Evolutionary conservation across 208 protist genomes (phyloP), one percentile per base, ranked within the genome.

Genomic region (Acanthamoeba rhysodes): DNA sequence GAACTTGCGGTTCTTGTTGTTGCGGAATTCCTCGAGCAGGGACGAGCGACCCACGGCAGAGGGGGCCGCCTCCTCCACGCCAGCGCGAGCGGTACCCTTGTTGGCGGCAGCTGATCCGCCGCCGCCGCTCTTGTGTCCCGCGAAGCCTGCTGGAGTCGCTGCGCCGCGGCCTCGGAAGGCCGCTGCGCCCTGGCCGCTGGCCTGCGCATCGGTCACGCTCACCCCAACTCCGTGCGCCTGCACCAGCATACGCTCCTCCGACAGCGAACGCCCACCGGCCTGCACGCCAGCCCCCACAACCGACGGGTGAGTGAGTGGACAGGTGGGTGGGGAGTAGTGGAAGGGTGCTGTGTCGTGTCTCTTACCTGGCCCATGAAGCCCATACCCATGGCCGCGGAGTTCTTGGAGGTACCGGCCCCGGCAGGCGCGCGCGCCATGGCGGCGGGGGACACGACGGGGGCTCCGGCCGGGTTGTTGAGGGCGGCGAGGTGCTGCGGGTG

Each of bases 1-100:
- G 90, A 94, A 94, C 64, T 94, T 94, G 34, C 90, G 55, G 45
- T 74, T 94, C 59, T 94, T 94, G 90, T 94, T 94, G 62, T 82
- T 82, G 41, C 90, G 62, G 64, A 94, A 94, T 45, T 94, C 90
- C 27, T 94, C 90, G 29, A 94, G 90, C 0, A 94, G 90, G 32
- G 62, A 82, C 10, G 82, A 66, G 62, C 55, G 82, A n/a, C 82
- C 82, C 22, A 66, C 16, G 48, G 82, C 37, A 64, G 82, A 57
- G 20, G 82, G 24, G 14, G 62, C 37, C 14, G 82, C 29, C 55
- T 66, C 82, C 27, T 68, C 82, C 9, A 66, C 45, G 48, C 8
- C 48, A 66, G 24, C 82, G 41, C 72, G 34, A 50, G 34, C 34
- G 41, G 72, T 24, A 9, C 14, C 34, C 72, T 82, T 82, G 41